phyloP scores from a whole-genome alignment of 1,139 yeast genomes.

The Pneumocystis canis region DNA sequence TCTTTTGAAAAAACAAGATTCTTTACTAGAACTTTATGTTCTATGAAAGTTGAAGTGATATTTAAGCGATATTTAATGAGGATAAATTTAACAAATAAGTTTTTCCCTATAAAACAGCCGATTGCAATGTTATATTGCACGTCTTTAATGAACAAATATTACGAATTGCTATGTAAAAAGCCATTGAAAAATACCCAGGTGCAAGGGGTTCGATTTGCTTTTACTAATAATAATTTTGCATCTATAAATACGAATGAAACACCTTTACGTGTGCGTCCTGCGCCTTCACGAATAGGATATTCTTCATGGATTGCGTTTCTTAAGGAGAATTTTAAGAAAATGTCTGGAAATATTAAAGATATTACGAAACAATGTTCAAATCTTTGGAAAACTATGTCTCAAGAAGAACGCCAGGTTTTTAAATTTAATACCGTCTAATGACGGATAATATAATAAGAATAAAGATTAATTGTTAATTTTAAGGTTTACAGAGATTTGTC shows the following conservation, averaged over 20 bases:
- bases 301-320: background rate
- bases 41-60: background rate
- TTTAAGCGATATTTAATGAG: background rate
- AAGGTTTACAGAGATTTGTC: background rate
- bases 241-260: background rate
- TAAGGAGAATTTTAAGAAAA: background rate
- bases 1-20: background rate
- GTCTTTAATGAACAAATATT: background rate
- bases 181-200: background rate
- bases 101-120: background rate
- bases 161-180: background rate
- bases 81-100: background rate
- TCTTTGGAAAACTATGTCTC: background rate
- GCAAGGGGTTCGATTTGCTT: background rate
- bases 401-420: background rate
- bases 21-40: background rate
- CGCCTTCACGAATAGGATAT: background rate
- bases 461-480: background rate
- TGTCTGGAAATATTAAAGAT: background rate
- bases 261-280: background rate
- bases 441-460: background rate
- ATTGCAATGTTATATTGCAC: background rate
- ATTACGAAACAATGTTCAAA: background rate
- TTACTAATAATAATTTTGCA: background rate
- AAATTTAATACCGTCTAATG: background rate